A percentile compares a stretch with the other conserved stretches of the same genome.
These are phyloP conservation scores for Termitomyces sp. DNA, from an alignment of 768 basidiomycete genomes.

Conservation along the genomic window DNA sequence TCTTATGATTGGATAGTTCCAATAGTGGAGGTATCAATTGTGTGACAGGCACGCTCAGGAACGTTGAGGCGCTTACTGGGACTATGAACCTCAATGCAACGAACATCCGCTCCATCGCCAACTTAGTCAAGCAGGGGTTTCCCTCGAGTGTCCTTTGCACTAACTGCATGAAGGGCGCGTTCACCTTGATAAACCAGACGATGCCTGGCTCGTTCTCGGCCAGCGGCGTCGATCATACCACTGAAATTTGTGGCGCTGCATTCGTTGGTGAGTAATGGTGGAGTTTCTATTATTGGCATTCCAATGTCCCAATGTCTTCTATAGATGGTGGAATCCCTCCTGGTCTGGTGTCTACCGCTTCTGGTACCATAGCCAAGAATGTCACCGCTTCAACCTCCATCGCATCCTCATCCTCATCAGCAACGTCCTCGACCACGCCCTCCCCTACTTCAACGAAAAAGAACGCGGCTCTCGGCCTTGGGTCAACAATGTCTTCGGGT, in stretches of 20 bases:
- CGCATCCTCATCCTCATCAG: neutral
- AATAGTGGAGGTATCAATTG: slow-evolving; percentile 36
- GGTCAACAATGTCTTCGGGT: slow-evolving; percentile 1
- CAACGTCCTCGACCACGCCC: slow-evolving; percentile 2
- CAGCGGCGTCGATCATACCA: slow-evolving; percentile 16
- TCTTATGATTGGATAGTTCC: neutral
- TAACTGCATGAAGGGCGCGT: slow-evolving; percentile 40
- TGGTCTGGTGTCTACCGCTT: slow-evolving; percentile 11
- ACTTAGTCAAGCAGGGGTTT: slow-evolving; percentile 20
- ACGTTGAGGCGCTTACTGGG: slow-evolving; percentile 35
- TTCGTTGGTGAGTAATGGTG: slow-evolving; percentile 32
- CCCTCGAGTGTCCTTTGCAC: slow-evolving; percentile 34
- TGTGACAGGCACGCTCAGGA: slow-evolving; percentile 41
- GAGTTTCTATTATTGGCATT: neutral
- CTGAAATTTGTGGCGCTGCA: slow-evolving; percentile 31
- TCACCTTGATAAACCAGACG: slow-evolving; percentile 23
- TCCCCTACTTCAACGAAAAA: slow-evolving; percentile 1
- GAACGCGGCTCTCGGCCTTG: slow-evolving; percentile 9
- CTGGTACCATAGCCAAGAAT: neutral
- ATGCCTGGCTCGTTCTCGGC: slow-evolving; percentile 25
- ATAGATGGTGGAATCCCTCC: slow-evolving; percentile 18
- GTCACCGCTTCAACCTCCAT: neutral
- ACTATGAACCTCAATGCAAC: slow-evolving; percentile 21
- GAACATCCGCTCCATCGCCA: slow-evolving; percentile 18
- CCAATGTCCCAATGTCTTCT: neutral